Evolutionary conservation across 2,329 filamentous ascomycete genomes (phyloP), one percentile per base, ranked within the genome.

Genomic region (Emergomyces orientalis): DNA sequence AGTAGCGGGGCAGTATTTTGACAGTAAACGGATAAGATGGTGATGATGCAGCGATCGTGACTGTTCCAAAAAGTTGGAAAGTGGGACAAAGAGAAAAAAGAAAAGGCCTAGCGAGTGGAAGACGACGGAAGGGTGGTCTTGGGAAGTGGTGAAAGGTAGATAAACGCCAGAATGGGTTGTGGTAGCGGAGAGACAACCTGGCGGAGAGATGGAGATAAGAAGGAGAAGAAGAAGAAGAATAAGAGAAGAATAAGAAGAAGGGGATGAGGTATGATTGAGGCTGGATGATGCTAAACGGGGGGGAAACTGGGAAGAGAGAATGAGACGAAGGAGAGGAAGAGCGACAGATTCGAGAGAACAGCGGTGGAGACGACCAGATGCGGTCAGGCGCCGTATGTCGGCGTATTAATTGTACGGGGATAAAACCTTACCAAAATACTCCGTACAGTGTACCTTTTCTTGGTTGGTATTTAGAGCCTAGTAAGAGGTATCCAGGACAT

Each of bases 1-100:
- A n/a, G 41, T 49, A 3, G 39, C 3, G n/a, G 13, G 30, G 32
- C 27, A 51, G 41, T 25, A 51, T 14, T 11, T 13, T 41, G 13
- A 17, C 13, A 41, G 13, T 17, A 43, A n/a, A 7, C 14, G 41
- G 41, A 43, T n/a, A 51, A 51, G 47, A 14, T 30, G 47, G 39
- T 19, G 58, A 34, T 30, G 25, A 34, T 7, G 58, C 9, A 49
- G 43, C 43, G 58, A 60, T 47, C 25, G 58, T 47, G 41, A 13
- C 27, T 17, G 60, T 55, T 64, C 60, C 51, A 61, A 56, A 45
- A 54, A 61, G 52, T 41, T 62, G 62, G 63, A 67, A 63, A 59
- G 65, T 43, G 64, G 65, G 59, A 63, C 60, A 64, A 65, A 59
- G 59, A 65, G 51, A 58, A 68, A 60, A 63, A 63, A 64, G 63